Evolutionary conservation across 192 early-diverging fungal species (phyloP).

Genomic region (Coemansia sp.): DNA sequence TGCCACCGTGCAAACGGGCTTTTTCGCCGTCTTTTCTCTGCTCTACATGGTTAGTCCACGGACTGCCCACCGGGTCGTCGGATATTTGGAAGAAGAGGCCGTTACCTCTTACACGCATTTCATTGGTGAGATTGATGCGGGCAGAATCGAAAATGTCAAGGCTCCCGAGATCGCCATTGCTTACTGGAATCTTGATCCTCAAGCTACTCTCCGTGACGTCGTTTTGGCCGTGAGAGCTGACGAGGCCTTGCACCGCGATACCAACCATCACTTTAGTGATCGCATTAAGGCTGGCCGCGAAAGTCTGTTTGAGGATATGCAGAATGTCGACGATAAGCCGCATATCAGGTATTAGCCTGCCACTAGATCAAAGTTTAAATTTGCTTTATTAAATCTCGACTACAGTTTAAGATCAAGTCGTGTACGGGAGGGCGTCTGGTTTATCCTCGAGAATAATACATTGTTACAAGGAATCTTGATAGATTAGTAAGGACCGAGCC

Average conservation of each 20-base stretch:
- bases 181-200: slow-evolving; percentile 73
- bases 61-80: slow-evolving; percentile 83
- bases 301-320: slow-evolving; percentile 54
- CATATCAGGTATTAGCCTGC: slow-evolving; percentile 28
- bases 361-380: background rate
- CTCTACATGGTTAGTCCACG: slow-evolving; percentile 78
- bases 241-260: slow-evolving; percentile 84
- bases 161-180: slow-evolving; percentile 84
- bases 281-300: slow-evolving; percentile 56
- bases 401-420: background rate
- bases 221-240: slow-evolving; percentile 86
- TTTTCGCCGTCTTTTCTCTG: slow-evolving; percentile 87
- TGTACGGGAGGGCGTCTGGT: background rate
- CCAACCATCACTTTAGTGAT: slow-evolving; percentile 85
- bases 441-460: background rate
- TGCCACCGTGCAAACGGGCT: slow-evolving; percentile 77
- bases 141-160: slow-evolving; percentile 63
- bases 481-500: slow-evolving; percentile 15
- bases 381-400: background rate
- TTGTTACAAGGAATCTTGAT: background rate
- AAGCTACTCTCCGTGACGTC: slow-evolving; percentile 76
- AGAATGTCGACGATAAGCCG: slow-evolving; percentile 23
- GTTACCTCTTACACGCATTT: slow-evolving; percentile 88
- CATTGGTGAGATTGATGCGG: slow-evolving; percentile 79
- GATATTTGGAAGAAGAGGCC: slow-evolving; percentile 94